These are phyloP conservation scores for Firmiana major DNA, from an alignment of 345 rosid genomes.

Conservation along the genomic window DNA sequence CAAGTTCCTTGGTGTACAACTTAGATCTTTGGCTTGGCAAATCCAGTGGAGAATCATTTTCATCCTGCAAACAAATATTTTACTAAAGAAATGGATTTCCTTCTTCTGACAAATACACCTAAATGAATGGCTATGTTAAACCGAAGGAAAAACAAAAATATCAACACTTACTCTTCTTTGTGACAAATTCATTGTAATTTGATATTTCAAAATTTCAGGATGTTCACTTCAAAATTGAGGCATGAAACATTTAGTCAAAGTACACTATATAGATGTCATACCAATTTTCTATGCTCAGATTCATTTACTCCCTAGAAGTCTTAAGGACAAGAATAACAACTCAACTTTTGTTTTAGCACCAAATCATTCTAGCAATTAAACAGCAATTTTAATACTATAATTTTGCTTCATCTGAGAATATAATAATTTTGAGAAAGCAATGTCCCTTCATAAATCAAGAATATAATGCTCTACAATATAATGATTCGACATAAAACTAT, in stretches of 20 bases:
- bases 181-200: not conserved
- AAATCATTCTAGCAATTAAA: not conserved
- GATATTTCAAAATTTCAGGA: not conserved
- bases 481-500: not conserved
- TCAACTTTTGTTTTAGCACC: not conserved
- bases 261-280: not conserved
- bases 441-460: not conserved
- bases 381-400: not conserved
- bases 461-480: not conserved
- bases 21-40: not conserved
- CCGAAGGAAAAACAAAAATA: not conserved
- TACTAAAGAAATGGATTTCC: not conserved
- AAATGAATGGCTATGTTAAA: not conserved
- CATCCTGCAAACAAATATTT: not conserved
- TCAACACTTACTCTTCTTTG: not conserved
- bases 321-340: not conserved
- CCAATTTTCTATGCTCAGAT: not conserved
- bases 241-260: not conserved
- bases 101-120: not conserved
- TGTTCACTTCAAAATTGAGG: not conserved
- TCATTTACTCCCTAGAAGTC: not conserved
- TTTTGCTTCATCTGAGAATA: not conserved
- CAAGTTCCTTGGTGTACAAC: not conserved
- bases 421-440: not conserved
- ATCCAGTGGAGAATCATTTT: not conserved